Evolutionary conservation across 371 early-diverging fungal genomes (phyloP), one percentile per base, ranked within the genome.

Genomic region (Mucor circinelloides): DNA sequence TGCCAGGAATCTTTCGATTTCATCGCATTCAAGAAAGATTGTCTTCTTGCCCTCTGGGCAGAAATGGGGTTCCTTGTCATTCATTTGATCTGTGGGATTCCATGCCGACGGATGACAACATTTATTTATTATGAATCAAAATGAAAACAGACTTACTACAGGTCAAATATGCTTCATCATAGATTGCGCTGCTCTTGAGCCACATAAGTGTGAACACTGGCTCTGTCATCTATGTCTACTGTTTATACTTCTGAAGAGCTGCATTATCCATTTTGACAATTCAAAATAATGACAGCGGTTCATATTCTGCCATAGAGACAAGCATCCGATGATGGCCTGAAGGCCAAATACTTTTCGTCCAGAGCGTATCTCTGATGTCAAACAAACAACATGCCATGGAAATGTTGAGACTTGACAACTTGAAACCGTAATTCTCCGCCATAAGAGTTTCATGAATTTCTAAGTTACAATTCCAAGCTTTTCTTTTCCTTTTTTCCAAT

Each of bases 1-100:
- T 73, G 73, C 73, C 73, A 73, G 69, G 63, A 64, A 69, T 73
- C 69, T 58, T 60, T 55, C 21, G 69, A 73, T 69, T 63, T 69
- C 69, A 60, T 59, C 66, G 73, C 69, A 73, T 66, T 34, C 73
- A 58, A 73, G 69, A 73, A 48, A 40, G 34, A 63, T 17, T 58
- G 64, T 63, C 66, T 68, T 73, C 69, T 64, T 69, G 28, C 64
- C 69, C 59, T 63, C 23, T 7, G 68, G 68, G 67, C 46, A 36
- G 68, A 68, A 68, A 57, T 63, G 68, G 72, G 38, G 55, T 54
- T 56, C 54, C 59, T 52, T 64, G 64, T 64, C 72, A 72, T 72
- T 72, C 30, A 57, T 60, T 72, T 72, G 72, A 58, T 64, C 19
- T 48, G 48, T 60, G 72, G 72, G 57, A 34, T 55, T 55, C 54